Evolutionary conservation across 495 filamentous ascomycete genomes (phyloP).

Genomic region (Oidiodendron maius): DNA sequence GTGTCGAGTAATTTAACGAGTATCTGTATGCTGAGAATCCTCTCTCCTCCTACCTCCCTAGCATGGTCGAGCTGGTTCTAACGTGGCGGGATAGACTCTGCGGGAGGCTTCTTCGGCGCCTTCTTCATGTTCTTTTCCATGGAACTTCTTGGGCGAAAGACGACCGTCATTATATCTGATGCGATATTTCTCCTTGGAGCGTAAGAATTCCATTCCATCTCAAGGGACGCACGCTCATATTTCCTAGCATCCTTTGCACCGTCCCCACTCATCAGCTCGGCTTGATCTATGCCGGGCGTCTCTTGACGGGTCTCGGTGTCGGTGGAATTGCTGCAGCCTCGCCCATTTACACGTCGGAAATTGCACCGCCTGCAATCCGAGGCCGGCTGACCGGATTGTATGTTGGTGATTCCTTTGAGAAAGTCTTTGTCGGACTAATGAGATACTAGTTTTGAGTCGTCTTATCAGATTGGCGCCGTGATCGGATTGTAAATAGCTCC

Average conservation of each 20-base stretch:
- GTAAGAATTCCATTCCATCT: constrained; percentile 21
- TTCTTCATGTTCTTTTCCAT: constrained; percentile 5
- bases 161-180: constrained; percentile 21
- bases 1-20: constrained; percentile 27
- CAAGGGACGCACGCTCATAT: constrained; percentile 22
- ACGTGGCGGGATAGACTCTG: constrained; percentile 19
- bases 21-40: constrained; percentile 12
- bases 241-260: constrained; percentile 19
- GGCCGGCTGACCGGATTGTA: constrained; percentile 49
- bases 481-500: constrained; percentile 23
- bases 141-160: constrained; percentile 24
- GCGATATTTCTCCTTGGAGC: constrained; percentile 26
- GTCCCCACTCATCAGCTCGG: constrained; percentile 20
- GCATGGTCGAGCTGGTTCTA: constrained; percentile 28
- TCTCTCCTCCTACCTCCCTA: constrained; percentile 26
- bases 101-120: background rate
- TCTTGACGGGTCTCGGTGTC: constrained; percentile 40
- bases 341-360: constrained; percentile 36
- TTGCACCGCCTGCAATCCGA: constrained; percentile 41
- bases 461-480: constrained; percentile 26
- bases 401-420: constrained; percentile 43
- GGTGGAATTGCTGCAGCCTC: constrained; percentile 44
- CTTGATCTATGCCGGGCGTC: constrained; percentile 32
- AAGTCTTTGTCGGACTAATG: constrained; percentile 34
- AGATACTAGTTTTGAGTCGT: constrained; percentile 31